Evolutionary conservation across 208 protist species (phyloP), one percentile per base, ranked within the genome.

Genomic region (Trypanosomatidae sp.): DNA sequence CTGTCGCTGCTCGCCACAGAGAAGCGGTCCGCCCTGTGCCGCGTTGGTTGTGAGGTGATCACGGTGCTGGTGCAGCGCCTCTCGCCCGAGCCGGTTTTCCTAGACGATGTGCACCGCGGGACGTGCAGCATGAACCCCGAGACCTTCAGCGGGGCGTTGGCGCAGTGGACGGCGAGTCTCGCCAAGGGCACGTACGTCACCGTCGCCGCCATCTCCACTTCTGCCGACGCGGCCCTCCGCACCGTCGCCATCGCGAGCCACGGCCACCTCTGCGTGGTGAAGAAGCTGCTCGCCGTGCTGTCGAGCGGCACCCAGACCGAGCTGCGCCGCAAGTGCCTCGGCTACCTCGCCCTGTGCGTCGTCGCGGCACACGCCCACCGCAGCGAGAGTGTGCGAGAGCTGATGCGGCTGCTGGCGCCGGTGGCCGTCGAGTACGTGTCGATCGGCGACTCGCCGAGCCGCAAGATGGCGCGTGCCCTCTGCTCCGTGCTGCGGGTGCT

Each of bases 401-500:
- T 79, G 19, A 47, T 67, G 9, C 46, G n/a, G 9, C 62, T 79
- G 62, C 53, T 82, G 43, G 59, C 12, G n/a, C 75, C 66, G 22
- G 69, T 65, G 2, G 77, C 82, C 4, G 66, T 81, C 10, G 80
- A 88, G n/a, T 93, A 89, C 71, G 83, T 89, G 17, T 72, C 79
- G 1, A 81, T 85, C 7, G 91, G 91, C 13, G 91, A 96, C 76
- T 85, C 85, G 8, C 82, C 82, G 0, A 91, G 83, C 71, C 85
- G 92, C 58, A 89, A 88, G 62, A 95, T 96, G 92, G 88, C 90
- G n/a, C 85, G 92, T 13, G 84, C 89, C 9, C 71, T 96, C 28
- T 89, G 79, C 75, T 88, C 88, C 28, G 79, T 89, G 19, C 74
- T 96, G 22, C 79, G 79, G 28, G 62, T 80, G 46, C 44, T 80